Evolutionary conservation across 768 basidiomycete species (phyloP).

Genomic region (Tricholoma matsutake): DNA sequence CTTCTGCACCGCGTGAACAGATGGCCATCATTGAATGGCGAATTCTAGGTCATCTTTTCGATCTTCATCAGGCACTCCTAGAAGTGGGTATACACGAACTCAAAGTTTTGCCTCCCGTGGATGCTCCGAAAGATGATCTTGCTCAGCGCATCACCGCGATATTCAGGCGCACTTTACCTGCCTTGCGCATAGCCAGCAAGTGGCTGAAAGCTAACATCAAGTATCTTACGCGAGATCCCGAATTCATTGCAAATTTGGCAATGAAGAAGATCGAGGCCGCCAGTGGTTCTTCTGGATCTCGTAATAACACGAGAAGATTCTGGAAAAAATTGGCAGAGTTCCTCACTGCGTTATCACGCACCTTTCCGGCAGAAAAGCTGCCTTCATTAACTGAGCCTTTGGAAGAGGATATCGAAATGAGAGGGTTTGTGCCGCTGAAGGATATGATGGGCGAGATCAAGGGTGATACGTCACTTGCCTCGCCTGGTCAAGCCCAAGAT

Average conservation of each 20-base stretch:
- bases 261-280: slow-evolving; percentile 30
- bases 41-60: slow-evolving; percentile 65
- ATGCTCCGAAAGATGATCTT: slow-evolving; percentile 54
- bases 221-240: slow-evolving; percentile 53
- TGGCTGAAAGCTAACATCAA: slow-evolving; percentile 81
- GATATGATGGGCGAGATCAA: slow-evolving; percentile 46
- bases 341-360: slow-evolving; percentile 49
- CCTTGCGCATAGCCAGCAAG: slow-evolving; percentile 82
- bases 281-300: slow-evolving; percentile 29
- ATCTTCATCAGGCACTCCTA: slow-evolving; percentile 60
- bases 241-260: slow-evolving; percentile 31
- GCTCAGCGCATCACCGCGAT: slow-evolving; percentile 83
- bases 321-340: slow-evolving; percentile 75
- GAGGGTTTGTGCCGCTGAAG: slow-evolving; percentile 82
- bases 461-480: slow-evolving; percentile 19
- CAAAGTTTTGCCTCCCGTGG: slow-evolving; percentile 50
- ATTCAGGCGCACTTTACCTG: slow-evolving; percentile 82
- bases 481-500: slow-evolving; percentile 25
- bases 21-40: slow-evolving; percentile 54
- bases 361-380: slow-evolving; percentile 67
- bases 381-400: slow-evolving; percentile 58
- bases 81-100: slow-evolving; percentile 65
- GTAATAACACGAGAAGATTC: slow-evolving; percentile 46
- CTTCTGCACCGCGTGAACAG: slow-evolving; percentile 25
- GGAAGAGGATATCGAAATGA: slow-evolving; percentile 89